These are phyloP conservation scores for Pythium plurisporium DNA, from an alignment of 352 stramenopile genomes.

Conservation along the genomic window DNA sequence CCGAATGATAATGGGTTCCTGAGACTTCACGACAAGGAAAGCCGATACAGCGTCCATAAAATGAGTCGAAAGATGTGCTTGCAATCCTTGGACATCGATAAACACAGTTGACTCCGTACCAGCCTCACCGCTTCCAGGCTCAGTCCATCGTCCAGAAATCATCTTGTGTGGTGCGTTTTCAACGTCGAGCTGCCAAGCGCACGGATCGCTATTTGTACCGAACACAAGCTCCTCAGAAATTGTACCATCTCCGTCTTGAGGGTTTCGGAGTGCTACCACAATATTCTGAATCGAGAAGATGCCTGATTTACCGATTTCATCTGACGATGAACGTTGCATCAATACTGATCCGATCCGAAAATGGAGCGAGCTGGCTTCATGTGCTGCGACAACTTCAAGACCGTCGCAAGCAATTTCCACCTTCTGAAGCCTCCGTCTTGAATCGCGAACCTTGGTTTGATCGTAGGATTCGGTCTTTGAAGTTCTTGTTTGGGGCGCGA, in stretches of 20 bases:
- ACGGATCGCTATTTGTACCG: slow-evolving; percentile 58
- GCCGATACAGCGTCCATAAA: slow-evolving; percentile 31
- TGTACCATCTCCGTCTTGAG: neutral
- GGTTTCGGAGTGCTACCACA: slow-evolving; percentile 33
- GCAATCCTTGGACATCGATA: slow-evolving; percentile 65
- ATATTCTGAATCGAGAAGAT: slow-evolving; percentile 60
- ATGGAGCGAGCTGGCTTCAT: slow-evolving; percentile 37
- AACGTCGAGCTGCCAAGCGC: slow-evolving; percentile 60
- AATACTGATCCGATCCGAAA: slow-evolving; percentile 46
- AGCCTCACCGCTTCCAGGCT: slow-evolving; percentile 9
- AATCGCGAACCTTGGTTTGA: neutral
- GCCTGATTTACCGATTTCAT: slow-evolving; percentile 16
- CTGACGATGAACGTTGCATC: slow-evolving; percentile 24
- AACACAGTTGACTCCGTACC: slow-evolving; percentile 26
- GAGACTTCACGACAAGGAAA: neutral
- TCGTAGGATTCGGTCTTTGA: too few relatives aligned
- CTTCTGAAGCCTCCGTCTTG: neutral
- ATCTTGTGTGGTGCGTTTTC: slow-evolving; percentile 74
- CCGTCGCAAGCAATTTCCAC: slow-evolving; percentile 43
- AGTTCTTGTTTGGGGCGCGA: neutral
- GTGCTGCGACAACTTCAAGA: slow-evolving; percentile 27
- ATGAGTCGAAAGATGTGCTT: slow-evolving; percentile 57
- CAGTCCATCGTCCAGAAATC: slow-evolving; percentile 52
- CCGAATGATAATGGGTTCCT: neutral
- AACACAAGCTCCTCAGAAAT: slow-evolving; percentile 61